phyloP scores from a whole-genome alignment of 768 basidiomycete species.

The Multifurca ochricompacta region DNA sequence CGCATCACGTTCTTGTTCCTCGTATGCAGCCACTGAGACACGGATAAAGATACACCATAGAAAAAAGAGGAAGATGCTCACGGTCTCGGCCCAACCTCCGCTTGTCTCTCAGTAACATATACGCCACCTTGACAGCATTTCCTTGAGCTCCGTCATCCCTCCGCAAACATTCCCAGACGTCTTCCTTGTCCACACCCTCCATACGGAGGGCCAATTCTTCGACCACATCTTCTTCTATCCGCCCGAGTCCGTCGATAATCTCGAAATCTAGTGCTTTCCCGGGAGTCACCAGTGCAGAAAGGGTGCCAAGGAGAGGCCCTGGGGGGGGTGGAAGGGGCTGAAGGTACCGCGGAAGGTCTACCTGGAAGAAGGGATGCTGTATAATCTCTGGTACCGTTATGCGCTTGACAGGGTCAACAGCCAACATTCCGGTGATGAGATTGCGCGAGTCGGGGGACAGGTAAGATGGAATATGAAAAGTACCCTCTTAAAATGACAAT shows the following conservation, averaged over 20 bases:
- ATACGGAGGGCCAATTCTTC: constrained; percentile 71
- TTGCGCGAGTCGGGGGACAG: constrained; percentile 69
- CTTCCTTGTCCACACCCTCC: constrained; percentile 67
- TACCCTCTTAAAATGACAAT: constrained; percentile 53
- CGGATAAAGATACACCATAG: constrained; percentile 12
- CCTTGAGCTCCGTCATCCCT: constrained; percentile 79
- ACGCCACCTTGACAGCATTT: constrained; percentile 94
- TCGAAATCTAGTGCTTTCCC: constrained; percentile 65
- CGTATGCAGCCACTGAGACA: constrained; percentile 58
- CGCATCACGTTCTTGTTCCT: constrained; percentile 82
- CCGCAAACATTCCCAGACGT: constrained; percentile 80
- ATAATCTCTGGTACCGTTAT: constrained; percentile 91
- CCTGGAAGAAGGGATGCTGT: constrained; percentile 83
- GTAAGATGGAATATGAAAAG: constrained; percentile 76
- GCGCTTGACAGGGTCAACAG: constrained; percentile 89
- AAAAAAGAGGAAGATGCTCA: constrained; percentile 36
- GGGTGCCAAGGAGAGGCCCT: constrained; percentile 67
- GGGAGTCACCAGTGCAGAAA: constrained; percentile 64
- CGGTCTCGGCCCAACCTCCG: constrained; percentile 74
- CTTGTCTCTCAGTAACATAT: constrained; percentile 88
- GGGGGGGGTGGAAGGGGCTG: constrained; percentile 70
- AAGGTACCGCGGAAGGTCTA: constrained; percentile 81
- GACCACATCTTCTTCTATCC: constrained; percentile 88
- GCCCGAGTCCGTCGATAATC: constrained; percentile 85
- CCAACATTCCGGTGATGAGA: constrained; percentile 84